phyloP scores from a whole-genome alignment of 768 basidiomycete genomes.

The Auriculariales sp. region DNA sequence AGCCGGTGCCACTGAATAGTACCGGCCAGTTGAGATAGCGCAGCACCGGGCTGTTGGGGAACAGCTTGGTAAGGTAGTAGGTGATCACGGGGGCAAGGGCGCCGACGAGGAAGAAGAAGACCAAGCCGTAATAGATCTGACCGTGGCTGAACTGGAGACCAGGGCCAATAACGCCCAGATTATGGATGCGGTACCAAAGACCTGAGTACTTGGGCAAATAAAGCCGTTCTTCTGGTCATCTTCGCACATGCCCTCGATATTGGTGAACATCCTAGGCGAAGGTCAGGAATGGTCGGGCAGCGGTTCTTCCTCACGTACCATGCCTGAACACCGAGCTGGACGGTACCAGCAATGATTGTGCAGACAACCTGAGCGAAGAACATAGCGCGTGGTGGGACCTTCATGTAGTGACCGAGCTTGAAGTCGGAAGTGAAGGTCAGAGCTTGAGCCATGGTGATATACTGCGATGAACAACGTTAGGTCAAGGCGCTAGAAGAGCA shows the following conservation, averaged over 20 bases:
- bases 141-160: constrained; percentile 51
- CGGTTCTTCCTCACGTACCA: no score
- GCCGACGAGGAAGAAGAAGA: constrained; percentile 55
- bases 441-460: constrained; percentile 21
- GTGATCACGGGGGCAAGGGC: constrained; percentile 23
- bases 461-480: constrained; percentile 12
- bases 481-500: neutral
- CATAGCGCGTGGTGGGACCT: constrained; percentile 48
- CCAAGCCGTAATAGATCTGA: constrained; percentile 30
- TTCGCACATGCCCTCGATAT: constrained; percentile 61
- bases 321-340: constrained; percentile 46
- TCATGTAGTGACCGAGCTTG: constrained; percentile 29
- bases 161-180: constrained; percentile 45
- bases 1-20: constrained; percentile 53
- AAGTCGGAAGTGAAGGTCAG: constrained; percentile 19
- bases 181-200: constrained; percentile 58
- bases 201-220: constrained; percentile 49
- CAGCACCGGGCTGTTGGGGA: constrained; percentile 65
- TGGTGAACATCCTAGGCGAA: constrained; percentile 24
- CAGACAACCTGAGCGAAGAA: constrained; percentile 56
- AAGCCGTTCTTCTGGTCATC: constrained; percentile 46
- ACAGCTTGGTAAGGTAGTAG: constrained; percentile 50
- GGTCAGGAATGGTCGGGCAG: no score
- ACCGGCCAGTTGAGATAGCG: constrained; percentile 43
- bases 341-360: constrained; percentile 39